Conservation (phyloP, 805 yeast genomes). For the Teunomyces gatunensis region DNA sequence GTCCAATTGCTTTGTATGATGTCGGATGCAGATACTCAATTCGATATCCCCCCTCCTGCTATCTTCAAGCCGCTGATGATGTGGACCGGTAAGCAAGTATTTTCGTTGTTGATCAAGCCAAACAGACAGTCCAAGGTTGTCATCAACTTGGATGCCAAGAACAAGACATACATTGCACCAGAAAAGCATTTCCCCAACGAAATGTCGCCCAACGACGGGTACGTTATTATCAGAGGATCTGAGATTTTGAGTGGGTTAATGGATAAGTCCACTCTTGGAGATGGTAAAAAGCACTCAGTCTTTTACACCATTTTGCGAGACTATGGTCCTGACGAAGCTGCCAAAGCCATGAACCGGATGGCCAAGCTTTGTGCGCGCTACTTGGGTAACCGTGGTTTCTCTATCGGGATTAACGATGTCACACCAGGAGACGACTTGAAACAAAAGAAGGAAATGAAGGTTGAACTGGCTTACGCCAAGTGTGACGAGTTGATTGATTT, state of each 20-base stretch:
- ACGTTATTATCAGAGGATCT: conserved; percentile 85
- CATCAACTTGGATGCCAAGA: conserved; percentile 91
- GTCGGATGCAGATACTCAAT: conserved; percentile 87
- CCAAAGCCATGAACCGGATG: conserved; percentile 96
- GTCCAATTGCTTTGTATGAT: conserved; percentile 87
- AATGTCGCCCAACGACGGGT: conserved; percentile 98
- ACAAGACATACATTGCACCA: conserved; percentile 86
- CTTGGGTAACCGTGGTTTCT: conserved; percentile 92
- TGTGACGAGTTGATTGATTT: conserved; percentile 86
- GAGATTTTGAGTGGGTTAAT: conserved; percentile 87
- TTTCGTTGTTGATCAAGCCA: conserved; percentile 83
- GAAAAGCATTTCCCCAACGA: conserved; percentile 69
- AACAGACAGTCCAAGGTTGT: conserved; percentile 71
- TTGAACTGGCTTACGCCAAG: conserved; percentile 82
- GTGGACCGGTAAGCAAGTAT: conserved; percentile 98
- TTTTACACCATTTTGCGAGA: conserved; percentile 94
- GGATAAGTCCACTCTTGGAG: conserved; percentile 96
- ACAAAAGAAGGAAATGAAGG: conserved; percentile 78
- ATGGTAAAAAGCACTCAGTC: conserved; percentile 96
- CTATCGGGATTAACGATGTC: conserved; percentile 96
- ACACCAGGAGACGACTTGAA: conserved; percentile 85
- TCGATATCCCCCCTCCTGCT: conserved; percentile 95
- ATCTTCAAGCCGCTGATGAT: conserved; percentile 81
- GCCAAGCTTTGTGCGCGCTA: conserved; percentile 97
- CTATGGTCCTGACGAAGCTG: conserved; percentile 96